phyloP scores from a whole-genome alignment of 2,329 filamentous ascomycete species.

The Colletotrichum eleusines region DNA sequence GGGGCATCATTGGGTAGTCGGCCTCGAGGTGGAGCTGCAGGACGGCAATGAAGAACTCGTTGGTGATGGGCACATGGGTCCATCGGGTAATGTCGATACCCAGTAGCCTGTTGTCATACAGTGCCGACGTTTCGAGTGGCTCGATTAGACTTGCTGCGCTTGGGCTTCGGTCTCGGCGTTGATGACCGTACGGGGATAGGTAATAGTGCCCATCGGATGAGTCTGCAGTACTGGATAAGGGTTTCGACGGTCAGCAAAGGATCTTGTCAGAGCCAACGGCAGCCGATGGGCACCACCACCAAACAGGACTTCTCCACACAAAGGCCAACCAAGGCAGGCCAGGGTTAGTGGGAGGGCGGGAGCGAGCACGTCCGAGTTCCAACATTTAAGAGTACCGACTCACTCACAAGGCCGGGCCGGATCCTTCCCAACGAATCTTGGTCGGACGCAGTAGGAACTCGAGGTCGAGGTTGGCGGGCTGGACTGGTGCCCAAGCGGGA shows the following conservation, averaged over 20 bases:
- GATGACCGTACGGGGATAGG: not conserved
- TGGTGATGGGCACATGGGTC: slow-evolving; percentile 7
- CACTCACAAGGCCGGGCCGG: not conserved
- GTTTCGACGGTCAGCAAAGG: not conserved
- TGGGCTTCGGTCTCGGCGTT: not conserved
- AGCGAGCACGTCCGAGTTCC: not conserved
- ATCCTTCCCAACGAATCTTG: not conserved
- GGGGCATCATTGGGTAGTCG: slow-evolving; percentile 5
- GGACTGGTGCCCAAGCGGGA: slow-evolving; percentile 2
- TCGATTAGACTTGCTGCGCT: not conserved
- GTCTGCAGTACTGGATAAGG: not conserved
- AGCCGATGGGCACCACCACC: too few relatives aligned
- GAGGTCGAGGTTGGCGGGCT: not conserved
- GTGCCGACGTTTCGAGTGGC: not conserved
- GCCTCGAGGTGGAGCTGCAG: slow-evolving; percentile 11
- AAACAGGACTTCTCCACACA: not conserved
- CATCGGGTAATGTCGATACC: slow-evolving; percentile 1
- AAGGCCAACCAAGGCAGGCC: not conserved
- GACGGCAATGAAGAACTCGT: not conserved
- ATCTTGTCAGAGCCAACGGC: not conserved
- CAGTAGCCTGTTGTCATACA: slow-evolving; percentile 14
- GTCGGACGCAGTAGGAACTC: not conserved
- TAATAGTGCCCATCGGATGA: not conserved
- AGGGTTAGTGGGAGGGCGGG: too few relatives aligned
- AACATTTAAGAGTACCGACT: not conserved